Evolutionary conservation across 2,329 filamentous ascomycete species (phyloP).

Genomic region (Camptophora hylomeconis): DNA sequence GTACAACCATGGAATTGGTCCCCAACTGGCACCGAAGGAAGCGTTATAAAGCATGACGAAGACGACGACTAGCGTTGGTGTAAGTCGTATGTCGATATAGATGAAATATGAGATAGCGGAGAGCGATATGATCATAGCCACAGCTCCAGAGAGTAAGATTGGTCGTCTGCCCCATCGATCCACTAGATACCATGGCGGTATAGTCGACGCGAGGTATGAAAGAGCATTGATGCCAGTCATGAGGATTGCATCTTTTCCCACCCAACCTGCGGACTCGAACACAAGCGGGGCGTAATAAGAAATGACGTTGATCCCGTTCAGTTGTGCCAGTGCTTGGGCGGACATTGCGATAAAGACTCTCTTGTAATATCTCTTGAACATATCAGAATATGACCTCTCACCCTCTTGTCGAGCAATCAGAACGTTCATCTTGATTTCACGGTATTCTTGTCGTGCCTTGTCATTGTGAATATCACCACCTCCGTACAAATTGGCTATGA

Average conservation of each 20-base stretch:
- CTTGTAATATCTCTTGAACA: conserved; percentile 86
- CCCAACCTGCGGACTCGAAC: conserved; percentile 94
- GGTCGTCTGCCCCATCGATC: conserved; percentile 81
- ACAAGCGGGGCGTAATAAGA: conserved; percentile 96
- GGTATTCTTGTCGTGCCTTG: conserved; percentile 88
- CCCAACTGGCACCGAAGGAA: conserved; percentile 94
- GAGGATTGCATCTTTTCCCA: conserved; percentile 75
- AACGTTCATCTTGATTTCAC: conserved; percentile 98
- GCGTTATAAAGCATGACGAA: conserved; percentile 99
- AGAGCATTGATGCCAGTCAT: conserved; percentile 96
- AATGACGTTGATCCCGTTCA: conserved; percentile 99
- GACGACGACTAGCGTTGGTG: conserved; percentile 73
- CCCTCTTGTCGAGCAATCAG: conserved; percentile 87
- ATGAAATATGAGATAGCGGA: conserved; percentile 92
- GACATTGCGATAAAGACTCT: conserved; percentile 99
- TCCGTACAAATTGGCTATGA: conserved; percentile 94
- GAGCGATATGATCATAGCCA: conserved; percentile 79
- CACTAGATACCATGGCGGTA: conserved; percentile 94
- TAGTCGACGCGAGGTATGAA: conserved; percentile 80
- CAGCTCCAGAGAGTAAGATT: conserved; percentile 78
- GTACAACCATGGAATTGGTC: conserved; percentile 95
- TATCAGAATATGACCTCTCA: conserved; percentile 78
- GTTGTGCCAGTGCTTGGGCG: conserved; percentile 83
- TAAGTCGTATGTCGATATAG: conserved; percentile 66
- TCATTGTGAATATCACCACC: conserved; percentile 88